Evolutionary conservation across 2,329 filamentous ascomycete species (phyloP).

Genomic region (Parastagonospora avenae): DNA sequence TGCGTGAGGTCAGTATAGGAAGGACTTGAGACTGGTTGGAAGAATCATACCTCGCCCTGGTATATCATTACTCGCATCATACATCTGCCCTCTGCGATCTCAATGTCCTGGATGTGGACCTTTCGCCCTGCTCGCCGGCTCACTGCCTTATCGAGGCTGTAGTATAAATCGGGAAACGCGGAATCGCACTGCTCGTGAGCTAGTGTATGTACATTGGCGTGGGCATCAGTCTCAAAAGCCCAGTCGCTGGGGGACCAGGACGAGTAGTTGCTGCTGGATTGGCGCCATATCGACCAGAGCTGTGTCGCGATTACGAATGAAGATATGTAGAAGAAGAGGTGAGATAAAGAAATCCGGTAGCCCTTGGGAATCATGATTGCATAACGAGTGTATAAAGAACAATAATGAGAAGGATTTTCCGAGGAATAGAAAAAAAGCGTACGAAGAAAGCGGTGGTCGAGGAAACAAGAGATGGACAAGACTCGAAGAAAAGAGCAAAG

Average conservation of each 20-base stretch:
- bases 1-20: constrained; percentile 14
- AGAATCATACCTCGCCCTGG: constrained; percentile 33
- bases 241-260: constrained; percentile 21
- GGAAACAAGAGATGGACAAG: constrained; percentile 21
- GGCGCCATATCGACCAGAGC: constrained; percentile 35
- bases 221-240: constrained; percentile 35
- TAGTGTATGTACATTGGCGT: constrained; percentile 40
- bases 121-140: constrained; percentile 31
- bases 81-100: constrained; percentile 35
- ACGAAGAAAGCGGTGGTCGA: constrained; percentile 8
- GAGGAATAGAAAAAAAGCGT: constrained; percentile 6
- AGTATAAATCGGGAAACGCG: constrained; percentile 40
- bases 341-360: constrained; percentile 30
- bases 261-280: constrained; percentile 24
- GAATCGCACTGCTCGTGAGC: constrained; percentile 40
- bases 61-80: constrained; percentile 40
- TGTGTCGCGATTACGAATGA: constrained; percentile 37
- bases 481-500: constrained; percentile 16
- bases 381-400: constrained; percentile 26
- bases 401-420: constrained; percentile 3
- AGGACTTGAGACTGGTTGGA: background rate
- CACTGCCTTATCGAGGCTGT: constrained; percentile 34
- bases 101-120: constrained; percentile 35
- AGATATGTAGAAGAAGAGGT: constrained; percentile 37
- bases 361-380: constrained; percentile 40